Base-by-base conservation (phyloP, 2,329 filamentous ascomycete species). In the Ophiostoma perfectum region DNA sequence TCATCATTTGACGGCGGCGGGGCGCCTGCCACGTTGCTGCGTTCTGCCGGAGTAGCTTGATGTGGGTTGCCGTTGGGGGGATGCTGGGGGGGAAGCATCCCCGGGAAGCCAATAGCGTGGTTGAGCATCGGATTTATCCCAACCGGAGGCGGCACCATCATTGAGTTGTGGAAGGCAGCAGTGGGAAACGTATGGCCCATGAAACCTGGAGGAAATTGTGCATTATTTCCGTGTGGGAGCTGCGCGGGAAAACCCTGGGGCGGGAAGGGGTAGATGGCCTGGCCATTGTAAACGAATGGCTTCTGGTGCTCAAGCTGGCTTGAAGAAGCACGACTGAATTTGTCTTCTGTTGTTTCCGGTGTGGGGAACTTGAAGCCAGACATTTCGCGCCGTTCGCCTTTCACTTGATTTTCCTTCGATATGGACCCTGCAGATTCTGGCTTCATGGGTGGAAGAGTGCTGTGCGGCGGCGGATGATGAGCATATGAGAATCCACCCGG, bases 231-330 rank as follows among this genome's bases (percentile, higher is more conserved):
- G 8, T 68, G 36, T 4, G 70, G n/a, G 2, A 70, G 7, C 7
- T 66, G 66, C 3, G 67, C 55, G 0, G 67, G 70, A 18, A 73
- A 73, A 1, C 71, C 18, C 0, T 71, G 65, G 3, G 71, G 45
- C 5, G 74, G 70, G 9, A 74, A 66, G 0, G 79, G 78, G 41
- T 77, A 78, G 55, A 80, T 70, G 64, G 78, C 60, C 49, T 77
- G 76, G 41, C 76, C 74, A 44, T 76, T 76, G 68, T 81, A 77
- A 69, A 78, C 76, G 71, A 81, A 82, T 0, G 82, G 80, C 47
- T 80, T 79, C 44, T 73, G 78, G 39, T 76, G 78, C 66, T 85
- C 83, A 67, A 82, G 80, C 66, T 81, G 79, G 18, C 81, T 81
- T 0, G 80, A 78, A 11, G 79, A 77, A 1, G 80, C 78, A 52